phyloP scores from a whole-genome alignment of 1,139 yeast species.

The Yamadazyma dushanensis region DNA sequence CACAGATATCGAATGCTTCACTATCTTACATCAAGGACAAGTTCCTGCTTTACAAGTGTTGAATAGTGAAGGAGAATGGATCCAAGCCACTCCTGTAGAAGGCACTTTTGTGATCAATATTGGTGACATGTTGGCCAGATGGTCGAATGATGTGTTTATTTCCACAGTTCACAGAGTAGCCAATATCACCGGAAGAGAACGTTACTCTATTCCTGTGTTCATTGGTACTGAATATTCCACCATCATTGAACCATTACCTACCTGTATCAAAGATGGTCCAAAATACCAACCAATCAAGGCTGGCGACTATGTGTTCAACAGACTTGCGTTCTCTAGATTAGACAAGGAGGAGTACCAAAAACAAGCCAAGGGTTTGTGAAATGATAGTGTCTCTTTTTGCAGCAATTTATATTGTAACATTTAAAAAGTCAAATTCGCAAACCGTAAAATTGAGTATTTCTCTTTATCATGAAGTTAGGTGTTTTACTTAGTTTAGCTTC shows the following conservation, averaged over 20 bases:
- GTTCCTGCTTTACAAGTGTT: conserved; percentile 17
- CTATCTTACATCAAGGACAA: conserved; percentile 16
- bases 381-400: too few species aligned
- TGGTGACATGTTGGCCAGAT: conserved; percentile 19
- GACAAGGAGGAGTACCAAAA: conserved; percentile 15
- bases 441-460: not conserved
- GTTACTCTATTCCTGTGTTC: conserved; percentile 17
- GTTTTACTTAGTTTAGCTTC: not conserved
- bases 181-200: conserved; percentile 16
- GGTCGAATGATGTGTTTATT: conserved; percentile 18
- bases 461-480: not conserved
- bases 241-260: conserved; percentile 16
- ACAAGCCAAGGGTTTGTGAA: conserved; percentile 6
- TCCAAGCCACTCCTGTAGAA: conserved; percentile 15
- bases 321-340: conserved; percentile 17
- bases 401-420: too few species aligned
- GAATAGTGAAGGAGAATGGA: conserved; percentile 16
- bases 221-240: conserved; percentile 17
- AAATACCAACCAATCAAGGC: conserved; percentile 17
- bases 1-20: conserved; percentile 18
- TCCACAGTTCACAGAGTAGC: conserved; percentile 17
- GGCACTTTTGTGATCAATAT: conserved; percentile 17
- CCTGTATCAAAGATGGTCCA: conserved; percentile 16
- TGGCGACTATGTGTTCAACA: conserved; percentile 17
- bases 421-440: not conserved